phyloP scores from a whole-genome alignment of 768 basidiomycete genomes.

The Xerocomellus amylosporus region DNA sequence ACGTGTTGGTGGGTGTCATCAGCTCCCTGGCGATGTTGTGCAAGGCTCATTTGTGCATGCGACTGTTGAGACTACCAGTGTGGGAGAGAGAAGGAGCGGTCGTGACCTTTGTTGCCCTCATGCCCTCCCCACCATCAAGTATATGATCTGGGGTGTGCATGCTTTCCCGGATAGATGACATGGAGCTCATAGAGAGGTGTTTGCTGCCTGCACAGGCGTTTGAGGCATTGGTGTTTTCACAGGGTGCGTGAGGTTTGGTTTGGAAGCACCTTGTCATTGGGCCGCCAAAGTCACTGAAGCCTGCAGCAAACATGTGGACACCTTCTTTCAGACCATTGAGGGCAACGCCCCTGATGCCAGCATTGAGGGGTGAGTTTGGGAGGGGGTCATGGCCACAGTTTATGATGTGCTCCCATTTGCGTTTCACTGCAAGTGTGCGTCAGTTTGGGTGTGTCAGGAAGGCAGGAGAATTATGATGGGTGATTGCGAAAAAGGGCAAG shows the following conservation, averaged over 20 bases:
- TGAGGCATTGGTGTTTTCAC: constrained; percentile 21
- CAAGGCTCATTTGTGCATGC: constrained; percentile 12
- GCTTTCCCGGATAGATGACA: constrained; percentile 41
- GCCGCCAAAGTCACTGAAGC: constrained; percentile 32
- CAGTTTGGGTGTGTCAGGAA: neutral
- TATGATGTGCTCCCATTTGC: constrained; percentile 81
- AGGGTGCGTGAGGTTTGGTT: constrained; percentile 7
- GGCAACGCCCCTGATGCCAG: constrained; percentile 20
- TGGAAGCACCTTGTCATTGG: neutral
- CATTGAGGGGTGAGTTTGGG: neutral
- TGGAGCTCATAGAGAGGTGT: constrained; percentile 45
- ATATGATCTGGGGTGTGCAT: neutral
- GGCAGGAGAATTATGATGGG: too few relatives aligned
- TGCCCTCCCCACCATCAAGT: neutral
- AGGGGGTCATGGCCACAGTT: constrained; percentile 43
- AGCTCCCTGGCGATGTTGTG: neutral
- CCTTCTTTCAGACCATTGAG: constrained; percentile 65
- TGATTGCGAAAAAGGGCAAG: too few relatives aligned
- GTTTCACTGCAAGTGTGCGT: constrained; percentile 52
- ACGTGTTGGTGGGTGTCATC: neutral
- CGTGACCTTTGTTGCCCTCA: neutral
- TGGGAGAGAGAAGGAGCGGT: constrained; percentile 12
- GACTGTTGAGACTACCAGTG: constrained; percentile 10
- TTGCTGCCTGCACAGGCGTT: constrained; percentile 23
- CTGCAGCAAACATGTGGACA: constrained; percentile 57